A percentile compares a stretch with the other conserved stretches of the same genome.
These are phyloP conservation scores for Chimonanthus salicifolius DNA, from an alignment of 164 flowering plant species.

Conservation along the genomic window DNA sequence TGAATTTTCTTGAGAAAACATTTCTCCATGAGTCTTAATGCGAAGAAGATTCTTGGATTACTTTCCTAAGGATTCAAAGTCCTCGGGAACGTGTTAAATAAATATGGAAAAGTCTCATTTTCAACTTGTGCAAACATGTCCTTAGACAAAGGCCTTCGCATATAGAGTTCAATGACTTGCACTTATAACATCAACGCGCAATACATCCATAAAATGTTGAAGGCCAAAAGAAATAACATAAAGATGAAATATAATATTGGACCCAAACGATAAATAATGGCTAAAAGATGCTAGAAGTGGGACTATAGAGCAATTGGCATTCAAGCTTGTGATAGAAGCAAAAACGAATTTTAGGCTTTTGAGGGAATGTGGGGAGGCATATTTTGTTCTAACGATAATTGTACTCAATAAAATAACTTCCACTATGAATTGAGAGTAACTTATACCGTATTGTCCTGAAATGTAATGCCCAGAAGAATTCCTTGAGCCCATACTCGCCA, in stretches of 20 bases:
- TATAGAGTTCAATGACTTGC: too few species aligned
- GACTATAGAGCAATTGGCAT: background rate
- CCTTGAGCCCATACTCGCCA: slow-evolving; percentile 21
- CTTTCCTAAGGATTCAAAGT: too few species aligned
- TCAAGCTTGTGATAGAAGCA: too few species aligned
- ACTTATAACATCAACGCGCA: background rate
- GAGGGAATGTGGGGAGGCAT: background rate
- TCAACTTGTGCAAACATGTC: too few species aligned
- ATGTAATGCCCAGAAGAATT: slow-evolving; percentile 38
- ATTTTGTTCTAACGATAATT: background rate
- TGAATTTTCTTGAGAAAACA: too few species aligned
- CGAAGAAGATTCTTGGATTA: too few species aligned
- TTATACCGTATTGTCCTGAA: slow-evolving; percentile 57
- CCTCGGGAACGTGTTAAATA: too few species aligned
- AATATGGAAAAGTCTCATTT: too few species aligned
- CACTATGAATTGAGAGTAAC: background rate
- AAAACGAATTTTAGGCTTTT: background rate
- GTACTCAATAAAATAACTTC: background rate
- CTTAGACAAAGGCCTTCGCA: too few species aligned
- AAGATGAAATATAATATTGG: too few species aligned
- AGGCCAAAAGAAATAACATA: background rate
- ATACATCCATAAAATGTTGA: background rate
- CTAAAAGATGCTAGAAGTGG: background rate
- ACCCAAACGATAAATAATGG: background rate
- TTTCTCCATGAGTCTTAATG: too few species aligned